Evolutionary conservation across 2,329 filamentous ascomycete genomes (phyloP), one percentile per base, ranked within the genome.

Genomic region (Hymenoscyphus scutula): DNA sequence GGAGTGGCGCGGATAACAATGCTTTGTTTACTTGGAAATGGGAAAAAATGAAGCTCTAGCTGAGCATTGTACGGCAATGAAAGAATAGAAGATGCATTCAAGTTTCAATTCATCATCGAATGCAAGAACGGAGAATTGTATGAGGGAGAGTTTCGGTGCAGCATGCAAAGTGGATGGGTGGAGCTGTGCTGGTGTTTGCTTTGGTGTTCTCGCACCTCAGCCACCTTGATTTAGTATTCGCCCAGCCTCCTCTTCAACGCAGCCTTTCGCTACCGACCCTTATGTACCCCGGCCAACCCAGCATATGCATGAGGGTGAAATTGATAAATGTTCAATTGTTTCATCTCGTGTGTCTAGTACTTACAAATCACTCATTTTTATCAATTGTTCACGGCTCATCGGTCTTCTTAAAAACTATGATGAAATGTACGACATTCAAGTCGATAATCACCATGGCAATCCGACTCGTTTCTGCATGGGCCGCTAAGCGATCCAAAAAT

Each of bases 151-250:
- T 32, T 30, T n/a, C 15, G 53, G 53, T 32, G 53, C 53, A 54
- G 53, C 53, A 54, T 51, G 45, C 45, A 51, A 51, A 51, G 45
- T 23, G 41, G 41, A 45, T 45, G 41, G 41, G 41, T 51, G 45
- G 45, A 48, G 6, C 17, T 3, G 3, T n/a, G 17, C 10, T 51
- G 41, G 41, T 23, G 10, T 19, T 29, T 48, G 19, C 19, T 51
- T 23, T n/a, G 41, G 8, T n/a, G 7, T 45, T n/a, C 8, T 13
- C 19, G 23, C 45, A 23, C 45, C 45, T 51, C 45, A 51, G 45
- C 45, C 45, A 51, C 45, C 45, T 51, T 51, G 45, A 51, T 51
- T 51, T 51, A 19, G 45, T 51, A 48, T 23, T 51, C 45, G 45
- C 45, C 45, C 45, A 51, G 45, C 45, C 45, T 51, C 45, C n/a